Evolutionary conservation across 2,329 filamentous ascomycete genomes (phyloP), one percentile per base, ranked within the genome.

Genomic region (Lachnum nothofagi): DNA sequence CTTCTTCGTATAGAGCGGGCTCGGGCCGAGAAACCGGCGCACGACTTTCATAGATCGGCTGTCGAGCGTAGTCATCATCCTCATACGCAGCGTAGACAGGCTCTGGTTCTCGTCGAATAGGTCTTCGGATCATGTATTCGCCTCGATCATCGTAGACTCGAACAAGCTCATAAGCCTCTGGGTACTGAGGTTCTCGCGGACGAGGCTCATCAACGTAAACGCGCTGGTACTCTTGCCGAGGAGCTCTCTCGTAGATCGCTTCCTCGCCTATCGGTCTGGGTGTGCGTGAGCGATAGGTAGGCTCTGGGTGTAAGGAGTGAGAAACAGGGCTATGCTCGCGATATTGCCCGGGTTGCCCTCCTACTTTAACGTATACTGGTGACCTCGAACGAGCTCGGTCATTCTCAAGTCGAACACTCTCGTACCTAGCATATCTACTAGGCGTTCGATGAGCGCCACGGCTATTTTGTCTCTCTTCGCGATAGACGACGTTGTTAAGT

Each of bases 71-170:
- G 17, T 48, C 39, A 7, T 59, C 62, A 31, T 60, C 55, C 41
- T 62, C 58, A 45, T 65, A 63, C 12, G 53, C 40, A 8, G 58
- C 51, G 37, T 65, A 64, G n/a, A 63, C 40, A 1, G 61, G 53
- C 41, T 68, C 65, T 37, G 62, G 55, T 22, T 66, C 65, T 24
- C 63, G 61, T 34, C 61, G 60, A 20, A 72, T 54, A 4, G 72
- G 72, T 23, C 72, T 68, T 33, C 69, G 67, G 45, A 76, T 67
- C 51, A 72, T 70, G 51, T 76, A 77, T 42, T 73, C 67, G 9
- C 74, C 73, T 17, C 69, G 62, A 2, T 69, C 64, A 55, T 73
- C 71, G 10, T 67, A 65, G 6, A 74, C 69, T 33, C 72, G 68
- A 27, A 78, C 67, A 9, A 75, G 63, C 56, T 78, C 75, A 4